Evolutionary conservation across 192 early-diverging fungal species (phyloP), one percentile per base, ranked within the genome.

Genomic region (Rhizophagus prolifer): DNA sequence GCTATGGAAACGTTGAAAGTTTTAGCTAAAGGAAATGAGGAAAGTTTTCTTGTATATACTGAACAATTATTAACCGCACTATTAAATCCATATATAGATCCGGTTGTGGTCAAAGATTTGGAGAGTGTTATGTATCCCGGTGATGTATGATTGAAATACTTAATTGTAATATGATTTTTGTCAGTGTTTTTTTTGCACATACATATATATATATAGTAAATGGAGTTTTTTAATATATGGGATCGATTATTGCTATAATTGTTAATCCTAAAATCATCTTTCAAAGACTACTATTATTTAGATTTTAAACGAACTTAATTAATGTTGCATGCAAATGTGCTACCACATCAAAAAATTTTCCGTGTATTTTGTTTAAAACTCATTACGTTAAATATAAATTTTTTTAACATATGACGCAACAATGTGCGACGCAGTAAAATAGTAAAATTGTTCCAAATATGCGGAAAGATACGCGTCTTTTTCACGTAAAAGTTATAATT

Each of bases 71-170:
- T 75, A 31, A 2, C 21, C 9, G 73, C 73, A 14, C 12, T 75
- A 64, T 47, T 75, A 26, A 75, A 38, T 44, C 73, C 73, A 14
- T 75, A 75, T 63, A 64, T 75, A 75, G 73, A 75, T 64, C 73
- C 44, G 2, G 23, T 75, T 8, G 62, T 75, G 12, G 61, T 60
- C 2, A 62, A 64, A 64, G 73, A 75, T 41, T 25, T 75, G 25
- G 73, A 75, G 54, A 25, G 60, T 34, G 31, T 65, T 44, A 62
- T 75, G 54, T 75, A 75, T 44, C 73, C 73, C 2, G 73, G 73
- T 75, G 73, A 75, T 64, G n/a, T 75, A 60, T 75, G 58, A 60
- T 54, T 54, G 50, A 54, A 47, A 54, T 54, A 54, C 14, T 54
- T 54, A 13, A 50, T 50, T 14, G 47, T 50, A 14, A 50, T 16